phyloP scores from a whole-genome alignment of 768 basidiomycete genomes.

The Agrocybe praecox region DNA sequence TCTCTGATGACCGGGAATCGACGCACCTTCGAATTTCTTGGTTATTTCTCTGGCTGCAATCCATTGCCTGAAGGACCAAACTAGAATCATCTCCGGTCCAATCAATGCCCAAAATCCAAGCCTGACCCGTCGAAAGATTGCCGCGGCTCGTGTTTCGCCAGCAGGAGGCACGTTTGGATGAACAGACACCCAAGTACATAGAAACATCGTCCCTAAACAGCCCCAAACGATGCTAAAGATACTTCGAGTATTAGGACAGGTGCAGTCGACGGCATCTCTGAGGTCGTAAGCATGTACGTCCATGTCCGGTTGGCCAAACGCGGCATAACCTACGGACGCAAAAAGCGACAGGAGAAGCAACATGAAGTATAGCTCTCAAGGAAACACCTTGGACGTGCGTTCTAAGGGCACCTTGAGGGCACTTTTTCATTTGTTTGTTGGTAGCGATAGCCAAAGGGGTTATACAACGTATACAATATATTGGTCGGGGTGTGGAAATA shows the following conservation, averaged over 20 bases:
- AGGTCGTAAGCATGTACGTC: too few relatives aligned
- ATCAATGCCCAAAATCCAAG: not conserved
- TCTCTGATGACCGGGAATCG: not conserved
- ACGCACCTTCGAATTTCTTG: conserved; percentile 4
- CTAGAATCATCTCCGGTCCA: not conserved
- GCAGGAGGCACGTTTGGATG: not conserved
- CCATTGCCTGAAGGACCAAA: not conserved
- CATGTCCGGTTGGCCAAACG: too few relatives aligned
- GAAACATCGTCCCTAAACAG: not conserved
- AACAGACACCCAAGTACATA: not conserved
- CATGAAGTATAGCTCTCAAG: too few relatives aligned
- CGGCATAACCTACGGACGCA: too few relatives aligned
- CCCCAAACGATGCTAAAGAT: not conserved
- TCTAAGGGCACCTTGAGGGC: too few relatives aligned
- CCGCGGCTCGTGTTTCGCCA: not conserved
- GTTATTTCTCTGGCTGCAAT: not conserved
- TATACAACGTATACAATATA: too few relatives aligned
- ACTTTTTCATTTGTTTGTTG: too few relatives aligned
- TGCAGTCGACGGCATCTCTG: too few relatives aligned
- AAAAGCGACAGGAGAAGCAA: too few relatives aligned
- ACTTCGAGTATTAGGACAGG: not conserved
- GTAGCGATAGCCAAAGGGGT: too few relatives aligned
- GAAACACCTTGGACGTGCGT: too few relatives aligned
- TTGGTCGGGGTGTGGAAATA: too few relatives aligned
- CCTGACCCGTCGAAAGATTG: not conserved